Conservation (phyloP, 228 moss, liverwort and hornwort species). For the Sphagnum fallax region DNA sequence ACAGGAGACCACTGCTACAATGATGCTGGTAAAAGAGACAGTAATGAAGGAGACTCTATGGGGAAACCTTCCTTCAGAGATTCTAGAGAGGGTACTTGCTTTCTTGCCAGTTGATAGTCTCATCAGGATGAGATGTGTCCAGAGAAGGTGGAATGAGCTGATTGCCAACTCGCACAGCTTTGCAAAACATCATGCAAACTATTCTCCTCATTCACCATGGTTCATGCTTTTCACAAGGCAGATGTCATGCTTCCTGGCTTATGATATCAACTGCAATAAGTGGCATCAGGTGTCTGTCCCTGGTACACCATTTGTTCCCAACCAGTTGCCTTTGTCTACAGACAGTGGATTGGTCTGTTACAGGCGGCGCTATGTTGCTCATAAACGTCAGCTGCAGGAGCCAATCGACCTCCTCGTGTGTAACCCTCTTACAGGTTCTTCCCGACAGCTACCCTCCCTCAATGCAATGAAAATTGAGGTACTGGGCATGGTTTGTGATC, state of each 20-base stretch:
- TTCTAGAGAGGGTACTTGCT: conserved; percentile 15
- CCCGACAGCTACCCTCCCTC: conserved; percentile 23
- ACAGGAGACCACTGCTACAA: no score
- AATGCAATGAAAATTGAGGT: conserved; percentile 25
- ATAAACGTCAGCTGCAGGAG: no score
- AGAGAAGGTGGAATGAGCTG: conserved; percentile 20
- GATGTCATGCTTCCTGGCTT: conserved; percentile 17
- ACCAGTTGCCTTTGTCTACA: conserved; percentile 21
- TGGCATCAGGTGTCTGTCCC: conserved; percentile 23
- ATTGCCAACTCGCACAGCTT: conserved; percentile 6
- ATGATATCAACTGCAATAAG: conserved; percentile 16
- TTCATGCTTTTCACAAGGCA: conserved; percentile 25
- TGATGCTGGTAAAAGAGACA: background rate
- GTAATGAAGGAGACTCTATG: conserved; percentile 3
- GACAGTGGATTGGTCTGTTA: conserved; percentile 22
- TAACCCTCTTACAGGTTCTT: conserved; percentile 23
- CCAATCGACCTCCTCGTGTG: conserved; percentile 19
- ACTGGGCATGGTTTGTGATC: conserved; percentile 21
- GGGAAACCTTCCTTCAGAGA: conserved; percentile 12
- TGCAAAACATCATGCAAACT: conserved; percentile 14
- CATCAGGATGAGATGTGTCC: conserved; percentile 20
- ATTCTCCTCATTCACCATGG: conserved; percentile 23
- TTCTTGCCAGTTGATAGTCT: conserved; percentile 18
- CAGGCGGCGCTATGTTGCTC: conserved; percentile 19
- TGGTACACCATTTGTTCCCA: conserved; percentile 20